Evolutionary conservation across 2,329 filamentous ascomycete species (phyloP).

Genomic region (Drechslerella coelobrocha): DNA sequence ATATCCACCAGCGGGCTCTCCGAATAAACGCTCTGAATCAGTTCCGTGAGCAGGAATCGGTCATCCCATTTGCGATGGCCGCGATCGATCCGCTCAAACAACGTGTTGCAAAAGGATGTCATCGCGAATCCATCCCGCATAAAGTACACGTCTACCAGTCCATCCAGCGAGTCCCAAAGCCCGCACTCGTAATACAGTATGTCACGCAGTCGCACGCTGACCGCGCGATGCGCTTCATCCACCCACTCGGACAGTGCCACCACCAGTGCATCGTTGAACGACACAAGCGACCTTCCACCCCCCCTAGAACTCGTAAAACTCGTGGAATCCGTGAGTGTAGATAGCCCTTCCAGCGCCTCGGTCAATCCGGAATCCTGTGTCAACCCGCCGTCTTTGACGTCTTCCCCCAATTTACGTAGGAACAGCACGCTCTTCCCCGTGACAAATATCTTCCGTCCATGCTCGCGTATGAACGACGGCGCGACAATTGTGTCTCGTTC

Average conservation of each 20-base stretch:
- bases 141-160: slow-evolving; percentile 76
- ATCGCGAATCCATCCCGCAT: slow-evolving; percentile 69
- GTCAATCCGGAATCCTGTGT: slow-evolving; percentile 55
- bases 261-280: slow-evolving; percentile 78
- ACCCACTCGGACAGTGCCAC: slow-evolving; percentile 78
- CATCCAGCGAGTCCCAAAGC: slow-evolving; percentile 69
- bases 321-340: slow-evolving; percentile 57
- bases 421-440: slow-evolving; percentile 89
- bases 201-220: slow-evolving; percentile 70
- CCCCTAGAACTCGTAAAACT: slow-evolving; percentile 57
- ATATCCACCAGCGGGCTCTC: slow-evolving; percentile 64
- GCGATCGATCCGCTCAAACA: slow-evolving; percentile 78
- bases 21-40: slow-evolving; percentile 75
- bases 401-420: slow-evolving; percentile 72
- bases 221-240: slow-evolving; percentile 73
- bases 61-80: slow-evolving; percentile 73
- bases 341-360: slow-evolving; percentile 57
- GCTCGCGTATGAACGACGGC: slow-evolving; percentile 75
- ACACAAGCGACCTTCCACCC: slow-evolving; percentile 57
- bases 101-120: slow-evolving; percentile 66
- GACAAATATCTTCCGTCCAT: slow-evolving; percentile 76
- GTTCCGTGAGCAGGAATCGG: slow-evolving; percentile 77
- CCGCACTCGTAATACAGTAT: slow-evolving; percentile 74
- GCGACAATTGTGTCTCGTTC: slow-evolving; percentile 69
- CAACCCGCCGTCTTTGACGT: slow-evolving; percentile 56